Evolutionary conservation across 2,329 filamentous ascomycete species (phyloP), one percentile per base, ranked within the genome.

Genomic region (Macrophomina pseudophaseolina): DNA sequence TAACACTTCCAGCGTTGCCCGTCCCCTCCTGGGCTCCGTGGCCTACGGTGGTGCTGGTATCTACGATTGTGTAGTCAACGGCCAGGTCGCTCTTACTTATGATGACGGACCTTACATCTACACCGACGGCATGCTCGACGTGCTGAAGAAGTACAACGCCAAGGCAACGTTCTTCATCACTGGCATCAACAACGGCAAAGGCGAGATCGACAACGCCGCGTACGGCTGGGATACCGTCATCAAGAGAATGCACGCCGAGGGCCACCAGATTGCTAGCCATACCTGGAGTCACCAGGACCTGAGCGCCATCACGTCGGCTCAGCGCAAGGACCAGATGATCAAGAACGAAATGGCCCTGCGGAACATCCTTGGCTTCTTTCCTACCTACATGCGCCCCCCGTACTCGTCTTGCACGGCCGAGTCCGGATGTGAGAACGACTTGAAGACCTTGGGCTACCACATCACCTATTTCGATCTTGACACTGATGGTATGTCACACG

Each of bases 91-190:
- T 18, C 75, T 91, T 65, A 91, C 88, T 0, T 91, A 86, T 70
- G 89, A 91, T 70, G 89, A 91, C 73, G 89, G 89, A 1, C 89
- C 88, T 28, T 86, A 85, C 69, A 76, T 82, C 23, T 90, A 87
- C 75, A 91, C 88, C 1, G 77, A 78, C 48, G 84, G 88, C 68
- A 82, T 91, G 12, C 81, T 91, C 12, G 85, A 90, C 71, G 80
- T 89, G 64, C 81, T 91, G 53, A 82, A 83, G 67, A 80, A 78
- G 32, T 88, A 89, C 72, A 79, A 84, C 33, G 88, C 86, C 14
- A 88, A 86, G 69, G 89, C 87, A 1, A 91, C 89, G 1, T 91
- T 91, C 74, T 91, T 90, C 75, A 81, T 91, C 68, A 87, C 83
- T 7, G 85, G 85, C 5, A 86, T 83, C 75, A 87, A 86, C 75